Evolutionary conservation across 768 basidiomycete species (phyloP).

Genomic region (Naematelia aurantialba): DNA sequence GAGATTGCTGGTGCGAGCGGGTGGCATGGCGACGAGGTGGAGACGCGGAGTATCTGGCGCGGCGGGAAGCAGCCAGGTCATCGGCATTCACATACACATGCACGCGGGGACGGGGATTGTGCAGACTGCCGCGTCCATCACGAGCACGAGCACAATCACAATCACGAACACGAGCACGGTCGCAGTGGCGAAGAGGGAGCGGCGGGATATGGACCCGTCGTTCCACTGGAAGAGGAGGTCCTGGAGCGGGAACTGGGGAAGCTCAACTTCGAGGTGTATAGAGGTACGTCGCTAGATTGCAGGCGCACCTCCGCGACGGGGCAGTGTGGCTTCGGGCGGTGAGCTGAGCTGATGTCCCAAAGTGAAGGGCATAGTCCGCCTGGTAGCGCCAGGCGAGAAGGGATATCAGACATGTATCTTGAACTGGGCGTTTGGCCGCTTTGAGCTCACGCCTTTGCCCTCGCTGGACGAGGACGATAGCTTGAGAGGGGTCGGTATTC

Average conservation of each 20-base stretch:
- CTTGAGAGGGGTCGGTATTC: conserved; percentile 52
- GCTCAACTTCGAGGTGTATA: conserved; percentile 47
- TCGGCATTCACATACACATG: conserved; percentile 30
- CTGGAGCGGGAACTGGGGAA: conserved; percentile 38
- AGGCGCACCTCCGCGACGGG: no score
- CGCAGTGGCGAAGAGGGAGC: neutral
- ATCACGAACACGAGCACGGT: neutral
- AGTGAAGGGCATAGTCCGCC: conserved; percentile 78
- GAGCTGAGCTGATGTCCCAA: conserved; percentile 41
- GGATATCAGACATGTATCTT: conserved; percentile 50
- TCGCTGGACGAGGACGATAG: conserved; percentile 37
- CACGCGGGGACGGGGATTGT: conserved; percentile 12
- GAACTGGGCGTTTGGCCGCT: conserved; percentile 93
- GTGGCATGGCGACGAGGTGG: conserved; percentile 78
- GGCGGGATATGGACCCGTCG: conserved; percentile 1
- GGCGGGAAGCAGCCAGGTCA: conserved; percentile 48
- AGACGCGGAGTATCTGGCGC: conserved; percentile 65
- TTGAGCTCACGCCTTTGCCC: conserved; percentile 58
- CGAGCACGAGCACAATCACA: neutral
- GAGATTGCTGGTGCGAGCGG: conserved; percentile 17
- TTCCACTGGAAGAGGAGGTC: conserved; percentile 24
- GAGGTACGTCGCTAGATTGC: conserved; percentile 42
- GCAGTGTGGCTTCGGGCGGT: no score
- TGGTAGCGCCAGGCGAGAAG: conserved; percentile 49
- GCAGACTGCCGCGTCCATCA: conserved; percentile 2